Base-by-base conservation (phyloP, 495 filamentous ascomycete species). In the Bacidia rubella region DNA sequence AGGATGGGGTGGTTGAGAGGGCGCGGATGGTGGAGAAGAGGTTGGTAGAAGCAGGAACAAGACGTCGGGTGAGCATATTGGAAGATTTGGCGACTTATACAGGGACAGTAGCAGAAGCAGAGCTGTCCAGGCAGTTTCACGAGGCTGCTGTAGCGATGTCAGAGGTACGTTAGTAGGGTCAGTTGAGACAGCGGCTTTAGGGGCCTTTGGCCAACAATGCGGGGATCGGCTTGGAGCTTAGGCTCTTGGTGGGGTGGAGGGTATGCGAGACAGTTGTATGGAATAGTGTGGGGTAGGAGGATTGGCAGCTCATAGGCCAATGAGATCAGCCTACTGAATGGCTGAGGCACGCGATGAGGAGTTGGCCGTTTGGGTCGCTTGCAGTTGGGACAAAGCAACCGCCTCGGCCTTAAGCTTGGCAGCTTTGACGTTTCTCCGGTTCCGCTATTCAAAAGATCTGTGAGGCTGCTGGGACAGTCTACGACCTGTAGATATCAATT, bases 1-100 rank as follows among this genome's bases (percentile, higher is more conserved):
- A 61, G 52, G 70, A 52, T 35, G 72, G 62, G 39, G 82, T 77
- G 41, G 78, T 77, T 55, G 73, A 72, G 64, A 90, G 80, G 26
- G 79, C 67, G 44, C 85, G 77, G 46, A 61, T 46, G 52, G 68
- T 62, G 41, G 70, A 65, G 56, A 71, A 57, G 55, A 60, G 62
- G 41, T 7, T n/a, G 29, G n/a, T 11, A 19, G 47, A 50, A n/a
- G 47, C 11, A 22, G 47, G 10, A 53, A 74, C 49, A 54, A 73
- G 59, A 54, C 74, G 75, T 57, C 72, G 68, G 26, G 66, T 62
- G 55, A 77, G 61, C 74, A 78, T 78, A 52, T 39, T 67, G 58
- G 41, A 24, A 45, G 40, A 52, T 7, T n/a, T 29, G 41, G 29
- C 11, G 42, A 2, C 40, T 19, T 11, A 22, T 11, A 25, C 5